Evolutionary conservation across 495 filamentous ascomycete genomes (phyloP), one percentile per base, ranked within the genome.

Genomic region (Cenococcum geophilum): DNA sequence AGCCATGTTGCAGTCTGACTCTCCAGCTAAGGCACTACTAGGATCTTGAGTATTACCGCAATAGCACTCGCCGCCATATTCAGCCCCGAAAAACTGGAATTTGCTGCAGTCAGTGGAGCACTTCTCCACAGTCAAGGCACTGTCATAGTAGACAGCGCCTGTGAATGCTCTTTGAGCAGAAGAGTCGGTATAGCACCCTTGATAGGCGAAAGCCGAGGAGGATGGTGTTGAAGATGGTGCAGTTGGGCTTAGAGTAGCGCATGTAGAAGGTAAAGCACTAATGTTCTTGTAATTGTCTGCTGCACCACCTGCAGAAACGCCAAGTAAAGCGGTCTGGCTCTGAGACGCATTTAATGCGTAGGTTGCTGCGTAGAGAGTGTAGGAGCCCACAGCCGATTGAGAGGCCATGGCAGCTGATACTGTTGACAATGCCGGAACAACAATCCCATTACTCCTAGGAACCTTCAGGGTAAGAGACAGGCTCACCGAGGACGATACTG

Each of bases 331-430:
- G 40, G 77, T 77, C 66, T 76, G 76, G 52, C 72, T 77, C 45
- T 77, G 72, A 20, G 76, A 75, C 10, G 64, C 14, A 73, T 76
- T 22, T 73, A 79, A 71, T 42, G 77, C 69, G 61, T 76, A 78
- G 49, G 68, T 77, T 1, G 72, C 80, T 10, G 74, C 76, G 64
- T 79, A 84, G 25, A 84, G 73, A 18, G 73, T 79, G 60, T 86
- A 84, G 8, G 65, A 62, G 6, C 83, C 83, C 36, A 79, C 68
- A 40, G 81, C 79, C 37, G 73, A 59, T 11, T 78, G 76, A 61
- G 79, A 69, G 3, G 72, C 68, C 79, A 86, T 82, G 8, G 72
- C 57, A 8, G 78, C 42, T 3, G 72, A 76, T 6, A 70, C 66
- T 5, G 65, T 75, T 25, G 75, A 75, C 16, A 86, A 62, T 0